A percentile compares a stretch with the other conserved stretches of the same genome.
These are phyloP conservation scores for Garcia nutans DNA, from an alignment of 345 rosid genomes.

Conservation along the genomic window DNA sequence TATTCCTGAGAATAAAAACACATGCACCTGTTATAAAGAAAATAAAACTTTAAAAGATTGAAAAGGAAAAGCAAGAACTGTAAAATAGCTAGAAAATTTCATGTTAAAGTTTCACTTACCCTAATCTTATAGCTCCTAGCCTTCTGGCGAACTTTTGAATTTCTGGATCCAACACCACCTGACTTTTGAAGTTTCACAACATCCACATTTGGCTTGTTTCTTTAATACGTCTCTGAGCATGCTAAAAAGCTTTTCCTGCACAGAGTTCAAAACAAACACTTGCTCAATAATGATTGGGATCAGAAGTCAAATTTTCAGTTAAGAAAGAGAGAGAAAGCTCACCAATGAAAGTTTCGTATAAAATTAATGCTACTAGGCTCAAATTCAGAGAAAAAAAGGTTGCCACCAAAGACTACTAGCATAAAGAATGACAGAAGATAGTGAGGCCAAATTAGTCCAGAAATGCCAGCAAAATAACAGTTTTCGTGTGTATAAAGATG, in stretches of 20 bases:
- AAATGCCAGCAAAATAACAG: background rate
- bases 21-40: background rate
- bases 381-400: background rate
- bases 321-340: background rate
- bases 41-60: background rate
- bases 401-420: background rate
- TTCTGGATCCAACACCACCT: constrained; percentile 86
- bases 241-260: constrained; percentile 93
- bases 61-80: background rate
- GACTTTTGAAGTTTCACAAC: constrained; percentile 91
- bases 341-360: background rate
- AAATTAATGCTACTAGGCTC: background rate
- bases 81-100: too few species aligned
- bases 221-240: constrained; percentile 72
- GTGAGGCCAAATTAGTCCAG: background rate
- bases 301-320: background rate
- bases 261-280: constrained; percentile 5
- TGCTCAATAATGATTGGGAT: background rate
- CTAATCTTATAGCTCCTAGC: constrained; percentile 61
- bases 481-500: too few species aligned
- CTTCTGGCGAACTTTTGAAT: constrained; percentile 56
- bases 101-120: constrained; percentile 39
- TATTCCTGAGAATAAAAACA: constrained; percentile 59
- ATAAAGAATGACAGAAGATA: background rate
- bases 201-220: constrained; percentile 63